These are phyloP conservation scores for Vigna nakashimae DNA, from an alignment of 306 rosid genomes.

Conservation along the genomic window DNA sequence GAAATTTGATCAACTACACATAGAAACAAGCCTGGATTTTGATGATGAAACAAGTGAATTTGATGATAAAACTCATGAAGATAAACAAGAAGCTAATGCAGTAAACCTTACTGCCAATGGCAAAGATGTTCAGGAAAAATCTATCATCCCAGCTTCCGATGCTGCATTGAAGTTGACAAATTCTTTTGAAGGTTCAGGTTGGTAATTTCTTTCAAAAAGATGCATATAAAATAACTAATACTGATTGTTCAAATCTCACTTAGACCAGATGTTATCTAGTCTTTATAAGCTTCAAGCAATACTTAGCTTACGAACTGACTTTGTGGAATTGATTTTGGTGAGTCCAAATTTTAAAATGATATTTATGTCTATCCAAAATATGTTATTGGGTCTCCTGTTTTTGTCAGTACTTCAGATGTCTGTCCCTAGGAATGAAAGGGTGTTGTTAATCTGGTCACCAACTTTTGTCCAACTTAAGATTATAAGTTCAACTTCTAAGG, in stretches of 20 bases:
- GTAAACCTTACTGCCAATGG: not conserved
- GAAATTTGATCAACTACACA: slow-evolving; percentile 18
- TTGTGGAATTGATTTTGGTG: not conserved
- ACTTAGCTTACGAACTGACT: not conserved
- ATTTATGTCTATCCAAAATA: not conserved
- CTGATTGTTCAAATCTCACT: not conserved
- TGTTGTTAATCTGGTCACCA: not conserved
- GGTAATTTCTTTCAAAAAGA: slow-evolving; percentile 22
- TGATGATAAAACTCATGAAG: slow-evolving; percentile 36
- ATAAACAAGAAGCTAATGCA: slow-evolving; percentile 10
- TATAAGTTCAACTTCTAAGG: not conserved
- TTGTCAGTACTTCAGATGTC: not conserved
- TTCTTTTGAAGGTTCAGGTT: slow-evolving; percentile 39
- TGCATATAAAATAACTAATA: slow-evolving; percentile 1
- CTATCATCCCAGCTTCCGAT: slow-evolving; percentile 25
- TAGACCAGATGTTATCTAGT: not conserved
- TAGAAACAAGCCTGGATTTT: slow-evolving; percentile 7
- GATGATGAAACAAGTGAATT: slow-evolving; percentile 23
- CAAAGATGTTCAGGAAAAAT: slow-evolving; percentile 24
- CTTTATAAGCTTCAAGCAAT: not conserved
- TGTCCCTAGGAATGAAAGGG: not conserved
- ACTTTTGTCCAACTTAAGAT: not conserved
- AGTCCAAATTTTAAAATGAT: not conserved
- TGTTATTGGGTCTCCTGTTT: not conserved
- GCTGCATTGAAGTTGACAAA: slow-evolving; percentile 28